Evolutionary conservation across 1,284 basidiomycete species (phyloP).

Genomic region (Papiliotrema nemorosa): DNA sequence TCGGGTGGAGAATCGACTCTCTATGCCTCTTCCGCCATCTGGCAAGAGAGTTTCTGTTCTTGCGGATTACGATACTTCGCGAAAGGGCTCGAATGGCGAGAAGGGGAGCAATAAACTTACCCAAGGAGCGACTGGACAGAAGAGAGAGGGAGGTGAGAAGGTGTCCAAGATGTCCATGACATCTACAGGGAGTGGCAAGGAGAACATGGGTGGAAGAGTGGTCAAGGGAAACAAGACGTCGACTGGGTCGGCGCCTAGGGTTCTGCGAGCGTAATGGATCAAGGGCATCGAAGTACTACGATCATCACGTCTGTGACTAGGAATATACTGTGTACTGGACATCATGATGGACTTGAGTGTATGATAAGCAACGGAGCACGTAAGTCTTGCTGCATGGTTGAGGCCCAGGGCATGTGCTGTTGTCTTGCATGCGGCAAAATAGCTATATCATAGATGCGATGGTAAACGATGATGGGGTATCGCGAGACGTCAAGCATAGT

Average conservation of each 20-base stretch:
- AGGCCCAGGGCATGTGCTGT: no score
- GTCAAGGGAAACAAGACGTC: slow-evolving; percentile 13
- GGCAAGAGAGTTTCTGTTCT: neutral
- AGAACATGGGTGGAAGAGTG: slow-evolving; percentile 7
- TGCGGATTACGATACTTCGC: neutral
- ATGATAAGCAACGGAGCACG: neutral
- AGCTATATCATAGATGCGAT: no score
- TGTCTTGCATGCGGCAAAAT: no score
- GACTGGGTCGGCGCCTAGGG: slow-evolving; percentile 1
- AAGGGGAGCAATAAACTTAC: no score
- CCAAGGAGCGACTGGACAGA: no score
- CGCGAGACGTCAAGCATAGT: neutral
- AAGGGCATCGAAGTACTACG: no score
- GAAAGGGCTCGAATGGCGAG: neutral
- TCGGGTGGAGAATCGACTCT: neutral
- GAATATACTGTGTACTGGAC: no score
- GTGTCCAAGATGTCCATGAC: neutral
- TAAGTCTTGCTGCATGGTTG: neutral
- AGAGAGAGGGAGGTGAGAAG: neutral
- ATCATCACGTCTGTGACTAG: no score
- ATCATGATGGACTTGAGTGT: no score
- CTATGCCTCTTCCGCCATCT: neutral
- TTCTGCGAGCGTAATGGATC: slow-evolving; percentile 5
- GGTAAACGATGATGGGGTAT: no score
- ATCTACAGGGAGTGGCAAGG: slow-evolving; percentile 9